Percentiles rank a stretch among this genome's conserved stretches.
Evolutionary conservation across 163 green algal species (phyloP).

Genomic region (Scenedesmus sp.): DNA sequence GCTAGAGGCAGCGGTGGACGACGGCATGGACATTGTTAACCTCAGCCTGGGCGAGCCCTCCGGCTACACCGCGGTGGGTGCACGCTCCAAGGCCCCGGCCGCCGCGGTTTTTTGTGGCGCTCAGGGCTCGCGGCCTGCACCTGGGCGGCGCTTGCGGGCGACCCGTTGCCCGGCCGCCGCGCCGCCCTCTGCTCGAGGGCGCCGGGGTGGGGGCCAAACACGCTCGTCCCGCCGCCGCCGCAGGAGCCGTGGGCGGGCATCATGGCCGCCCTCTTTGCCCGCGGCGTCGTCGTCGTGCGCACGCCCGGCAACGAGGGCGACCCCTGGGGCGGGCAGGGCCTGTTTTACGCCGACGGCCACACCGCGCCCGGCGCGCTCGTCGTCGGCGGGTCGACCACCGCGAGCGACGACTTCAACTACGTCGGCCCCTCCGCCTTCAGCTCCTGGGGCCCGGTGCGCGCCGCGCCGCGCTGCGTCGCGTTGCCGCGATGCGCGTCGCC

Average conservation of each 20-base stretch:
- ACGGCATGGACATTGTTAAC: conserved; percentile 31
- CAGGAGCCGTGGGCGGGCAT: conserved; percentile 28
- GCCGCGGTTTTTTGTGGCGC: too few species aligned
- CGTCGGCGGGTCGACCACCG: not conserved
- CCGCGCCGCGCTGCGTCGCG: too few species aligned
- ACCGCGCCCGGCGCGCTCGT: conserved; percentile 5
- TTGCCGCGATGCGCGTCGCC: too few species aligned
- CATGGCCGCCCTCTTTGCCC: not conserved
- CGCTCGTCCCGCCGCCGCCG: too few species aligned
- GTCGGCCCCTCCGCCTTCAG: not conserved
- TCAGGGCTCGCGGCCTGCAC: too few species aligned
- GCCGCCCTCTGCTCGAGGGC: too few species aligned
- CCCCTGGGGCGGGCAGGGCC: not conserved
- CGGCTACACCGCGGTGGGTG: conserved; percentile 15
- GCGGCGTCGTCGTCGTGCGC: not conserved
- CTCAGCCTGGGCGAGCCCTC: conserved; percentile 10
- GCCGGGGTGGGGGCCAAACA: too few species aligned
- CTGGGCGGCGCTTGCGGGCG: too few species aligned
- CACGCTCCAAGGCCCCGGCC: too few species aligned
- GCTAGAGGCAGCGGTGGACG: conserved; percentile 15
- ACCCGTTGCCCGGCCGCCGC: too few species aligned
- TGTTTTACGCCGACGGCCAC: conserved; percentile 16
- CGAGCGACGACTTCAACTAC: not conserved
- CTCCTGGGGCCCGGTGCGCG: conserved; percentile 20
- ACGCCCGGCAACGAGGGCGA: conserved; percentile 14